Base-by-base conservation (phyloP, 305 asterid genomes). In the Fraxinus ornus region DNA sequence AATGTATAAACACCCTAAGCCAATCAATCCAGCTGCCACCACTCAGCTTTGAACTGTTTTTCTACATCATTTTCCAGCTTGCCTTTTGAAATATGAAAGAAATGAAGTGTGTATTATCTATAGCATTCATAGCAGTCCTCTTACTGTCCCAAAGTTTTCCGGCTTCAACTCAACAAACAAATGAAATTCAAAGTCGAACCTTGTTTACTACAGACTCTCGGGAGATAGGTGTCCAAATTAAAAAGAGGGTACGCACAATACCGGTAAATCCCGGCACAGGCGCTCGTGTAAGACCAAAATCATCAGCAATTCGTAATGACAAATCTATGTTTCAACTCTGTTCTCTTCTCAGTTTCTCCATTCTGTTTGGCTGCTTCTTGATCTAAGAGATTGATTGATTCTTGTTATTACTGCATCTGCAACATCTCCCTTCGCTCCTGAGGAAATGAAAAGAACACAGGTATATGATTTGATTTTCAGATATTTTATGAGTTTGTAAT, bases 201-300 rank as follows among this genome's bases (percentile, higher is more conserved):
- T 41, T n/a, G 26, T 79, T 32, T 22, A 28, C 79, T 26, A 62
- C 22, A 47, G 24, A 80, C 10, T 21, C 81, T 19, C 64, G 79
- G 71, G 78, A 82, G 82, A 77, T 85, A 21, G 82, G 80, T 33
- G 86, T 82, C 71, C 84, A 85, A 72, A 87, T 70, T 4, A 89
- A 87, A 85, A 83, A 35, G 78, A 78, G 88, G 82, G 32, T 62
- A 9, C 86, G 88, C 9, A 8, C 75, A 0, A 6, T 82, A 66
- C 86, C 78, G 12, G 17, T 15, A 55, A 39, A 37, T 10, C 55
- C 84, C 1, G 75, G 79, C 5, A 3, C 12, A 21, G 81, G 79
- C 73, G 10, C 32, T 28, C 78, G 72, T 35, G 33, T n/a, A 39
- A 32, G 70, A 24, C 0, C 80, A 28, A 49, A 4, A 22, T 81